A percentile compares a stretch with the other conserved stretches of the same genome.
These are phyloP conservation scores for Xylariaceae sp. DNA, from an alignment of 2,329 filamentous ascomycete species.

Conservation along the genomic window DNA sequence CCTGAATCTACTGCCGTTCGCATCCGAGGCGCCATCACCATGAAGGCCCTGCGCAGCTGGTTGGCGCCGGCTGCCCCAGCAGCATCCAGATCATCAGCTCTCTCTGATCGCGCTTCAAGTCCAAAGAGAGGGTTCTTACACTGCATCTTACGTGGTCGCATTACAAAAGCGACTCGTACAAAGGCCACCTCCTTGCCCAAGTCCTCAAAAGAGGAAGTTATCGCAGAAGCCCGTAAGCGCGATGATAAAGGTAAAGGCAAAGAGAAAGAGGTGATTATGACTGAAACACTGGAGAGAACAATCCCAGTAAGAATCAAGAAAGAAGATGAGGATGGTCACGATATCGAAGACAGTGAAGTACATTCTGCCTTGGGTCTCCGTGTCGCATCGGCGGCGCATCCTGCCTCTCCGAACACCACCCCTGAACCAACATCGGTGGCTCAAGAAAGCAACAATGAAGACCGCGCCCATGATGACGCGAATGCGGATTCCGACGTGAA, in stretches of 20 bases:
- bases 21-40: constrained; percentile 1
- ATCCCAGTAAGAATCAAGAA: not conserved
- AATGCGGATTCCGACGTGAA: constrained; percentile 18
- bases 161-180: constrained; percentile 17
- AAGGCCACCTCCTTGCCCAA: not conserved
- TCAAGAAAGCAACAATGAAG: not conserved
- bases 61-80: constrained; percentile 6
- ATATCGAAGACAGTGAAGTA: not conserved
- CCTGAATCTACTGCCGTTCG: not conserved
- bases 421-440: not conserved
- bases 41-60: constrained; percentile 18
- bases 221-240: not conserved
- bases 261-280: not conserved
- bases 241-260: not conserved
- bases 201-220: not conserved
- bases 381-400: not conserved
- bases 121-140: constrained; percentile 1
- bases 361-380: not conserved
- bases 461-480: not conserved
- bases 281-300: not conserved
- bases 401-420: not conserved
- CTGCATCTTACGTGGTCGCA: constrained; percentile 22
- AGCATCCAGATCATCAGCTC: not conserved
- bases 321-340: not conserved
- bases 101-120: not conserved